These are phyloP conservation scores for Lecanosticta acicola DNA, from an alignment of 2,329 filamentous ascomycete species.

Conservation along the genomic window DNA sequence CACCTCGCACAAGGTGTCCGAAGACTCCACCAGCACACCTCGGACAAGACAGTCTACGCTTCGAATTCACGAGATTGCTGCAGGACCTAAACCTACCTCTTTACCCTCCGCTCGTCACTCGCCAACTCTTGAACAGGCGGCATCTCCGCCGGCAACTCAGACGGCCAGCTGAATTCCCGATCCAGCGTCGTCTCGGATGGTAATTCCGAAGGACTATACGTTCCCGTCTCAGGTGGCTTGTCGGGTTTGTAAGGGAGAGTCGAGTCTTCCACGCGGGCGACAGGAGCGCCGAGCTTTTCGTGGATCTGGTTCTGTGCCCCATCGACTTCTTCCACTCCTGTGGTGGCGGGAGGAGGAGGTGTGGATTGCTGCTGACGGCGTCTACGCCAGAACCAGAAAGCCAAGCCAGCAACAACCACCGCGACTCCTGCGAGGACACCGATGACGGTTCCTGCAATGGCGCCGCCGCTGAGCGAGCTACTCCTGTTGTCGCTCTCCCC, in stretches of 20 bases:
- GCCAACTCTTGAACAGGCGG: background rate
- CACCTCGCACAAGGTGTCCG: no score
- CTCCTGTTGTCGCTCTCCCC: background rate
- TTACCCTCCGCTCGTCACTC: no score
- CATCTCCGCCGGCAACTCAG: background rate
- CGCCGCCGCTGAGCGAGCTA: conserved; percentile 5
- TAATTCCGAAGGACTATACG: background rate
- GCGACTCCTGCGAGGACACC: conserved; percentile 2
- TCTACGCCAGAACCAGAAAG: background rate
- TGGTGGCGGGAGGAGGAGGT: background rate
- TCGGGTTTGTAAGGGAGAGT: background rate
- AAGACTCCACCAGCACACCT: no score
- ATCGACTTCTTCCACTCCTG: background rate
- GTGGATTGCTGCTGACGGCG: background rate
- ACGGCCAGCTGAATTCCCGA: background rate
- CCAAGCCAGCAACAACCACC: background rate
- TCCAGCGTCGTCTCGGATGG: background rate
- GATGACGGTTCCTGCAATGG: conserved; percentile 13
- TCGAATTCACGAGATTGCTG: no score
- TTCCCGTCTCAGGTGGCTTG: background rate
- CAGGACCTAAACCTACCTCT: no score
- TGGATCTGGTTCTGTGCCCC: background rate
- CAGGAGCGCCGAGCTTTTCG: background rate
- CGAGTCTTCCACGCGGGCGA: background rate
- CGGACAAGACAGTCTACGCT: no score